Evolutionary conservation across 495 filamentous ascomycete species (phyloP), one percentile per base, ranked within the genome.

Genomic region (Letharia lupina): DNA sequence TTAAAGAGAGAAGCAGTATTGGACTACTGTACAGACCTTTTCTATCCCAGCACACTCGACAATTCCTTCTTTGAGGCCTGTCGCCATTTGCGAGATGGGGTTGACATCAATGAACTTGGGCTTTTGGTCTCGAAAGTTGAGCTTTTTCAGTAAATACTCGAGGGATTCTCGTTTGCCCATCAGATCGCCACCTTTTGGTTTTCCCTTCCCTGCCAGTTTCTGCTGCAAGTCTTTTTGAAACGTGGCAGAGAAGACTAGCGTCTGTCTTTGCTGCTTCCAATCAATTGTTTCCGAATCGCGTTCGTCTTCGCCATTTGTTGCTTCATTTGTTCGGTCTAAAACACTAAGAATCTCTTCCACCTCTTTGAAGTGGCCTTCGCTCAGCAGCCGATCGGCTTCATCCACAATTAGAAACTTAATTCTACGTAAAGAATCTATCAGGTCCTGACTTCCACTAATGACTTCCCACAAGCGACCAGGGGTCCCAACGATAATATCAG

Each of bases 391-490:
- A 78, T 98, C 94, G 0, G 95, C 94, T 77, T 98, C 94, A 71
- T 98, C 94, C 7, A 98, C 81, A 0, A 98, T 91, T 4, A 98
- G 79, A 69, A 91, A 97, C 58, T 84, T 81, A 50, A 96, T 87
- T 18, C 78, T 72, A 69, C 83, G 84, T 66, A 97, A 83, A n/a
- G 82, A 82, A 2, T 79, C 75, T 60, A 85, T 80, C 66, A 85
- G 79, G 66, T 79, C 87, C n/a, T 78, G 71, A 4, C 84, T 86
- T 18, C 78, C 78, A 73, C 88, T 91, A 44, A 98, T 83, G 35
- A 97, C 85, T 72, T 98, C 95, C 95, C 95, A 98, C 61, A 97
- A 78, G 65, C 94, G 82, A 13, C 94, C 94, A 3, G 94, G 94
- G 0, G 94, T 98, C 40, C 89, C 94, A 70, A 98, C 82, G 40